Conservation (phyloP, 176 grass and related monocot species). For the Puya raimondii region DNA sequence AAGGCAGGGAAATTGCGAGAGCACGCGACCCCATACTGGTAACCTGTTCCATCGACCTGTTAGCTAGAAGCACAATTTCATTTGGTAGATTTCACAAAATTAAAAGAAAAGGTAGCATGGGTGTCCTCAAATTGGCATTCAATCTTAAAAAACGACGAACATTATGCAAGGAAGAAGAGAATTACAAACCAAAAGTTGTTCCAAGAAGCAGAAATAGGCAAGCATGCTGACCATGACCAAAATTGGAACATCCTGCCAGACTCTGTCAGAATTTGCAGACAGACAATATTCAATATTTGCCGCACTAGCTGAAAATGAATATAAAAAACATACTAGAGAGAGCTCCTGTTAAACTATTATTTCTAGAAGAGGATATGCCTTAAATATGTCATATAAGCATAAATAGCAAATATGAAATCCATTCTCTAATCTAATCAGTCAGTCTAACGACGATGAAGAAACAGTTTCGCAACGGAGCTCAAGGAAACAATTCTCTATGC, state of each 20-base stretch:
- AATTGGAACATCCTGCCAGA: slow-evolving; percentile 96
- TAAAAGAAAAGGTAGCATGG: background rate
- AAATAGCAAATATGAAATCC: background rate
- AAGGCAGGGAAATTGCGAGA: slow-evolving; percentile 88
- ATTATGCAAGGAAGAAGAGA: slow-evolving; percentile 7
- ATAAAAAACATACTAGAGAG: background rate
- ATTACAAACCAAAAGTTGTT: slow-evolving; percentile 85
- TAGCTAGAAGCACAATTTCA: slow-evolving; percentile 9
- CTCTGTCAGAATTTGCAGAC: slow-evolving; percentile 43
- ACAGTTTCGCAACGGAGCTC: background rate
- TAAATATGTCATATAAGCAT: background rate
- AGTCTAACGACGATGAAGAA: background rate
- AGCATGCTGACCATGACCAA: slow-evolving; percentile 99
- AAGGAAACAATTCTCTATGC: too few species aligned
- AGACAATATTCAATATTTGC: slow-evolving; percentile 15
- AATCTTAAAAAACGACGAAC: slow-evolving; percentile 14
- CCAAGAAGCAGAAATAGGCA: slow-evolving; percentile 98
- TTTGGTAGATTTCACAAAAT: slow-evolving; percentile 11
- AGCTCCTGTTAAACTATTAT: background rate
- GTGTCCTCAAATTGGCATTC: background rate
- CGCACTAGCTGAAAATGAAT: slow-evolving; percentile 5
- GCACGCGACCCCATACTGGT: slow-evolving; percentile 48
- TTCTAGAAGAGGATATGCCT: background rate
- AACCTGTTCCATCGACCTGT: slow-evolving; percentile 43
- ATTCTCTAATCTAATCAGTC: background rate